A percentile compares a stretch with the other conserved stretches of the same genome.
phyloP scores from a whole-genome alignment of 345 rosid genomes.

The Corymbia maculata region DNA sequence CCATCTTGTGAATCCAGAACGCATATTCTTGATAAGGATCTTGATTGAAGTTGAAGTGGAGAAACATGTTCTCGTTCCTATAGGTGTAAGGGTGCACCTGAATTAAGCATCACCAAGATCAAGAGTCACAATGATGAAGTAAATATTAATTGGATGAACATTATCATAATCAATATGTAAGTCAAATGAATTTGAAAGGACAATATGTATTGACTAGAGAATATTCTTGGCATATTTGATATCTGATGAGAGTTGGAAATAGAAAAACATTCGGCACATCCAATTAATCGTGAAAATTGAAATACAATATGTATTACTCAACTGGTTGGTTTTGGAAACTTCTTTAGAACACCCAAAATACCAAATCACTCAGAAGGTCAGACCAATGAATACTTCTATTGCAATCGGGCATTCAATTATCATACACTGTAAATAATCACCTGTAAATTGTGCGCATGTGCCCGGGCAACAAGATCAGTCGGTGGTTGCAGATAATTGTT shows the following conservation, averaged over 20 bases:
- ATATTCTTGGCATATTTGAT: not conserved
- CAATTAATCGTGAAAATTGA: not conserved
- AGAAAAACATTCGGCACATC: not conserved
- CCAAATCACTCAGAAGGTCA: not conserved
- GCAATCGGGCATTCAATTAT: not conserved
- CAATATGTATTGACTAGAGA: not conserved
- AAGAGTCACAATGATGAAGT: not conserved
- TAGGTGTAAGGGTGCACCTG: constrained; percentile 95
- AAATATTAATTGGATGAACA: not conserved
- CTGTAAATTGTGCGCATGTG: constrained; percentile 75
- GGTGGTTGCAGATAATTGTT: constrained; percentile 50
- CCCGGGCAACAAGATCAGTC: constrained; percentile 82
- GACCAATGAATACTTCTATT: not conserved
- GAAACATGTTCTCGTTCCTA: constrained; percentile 51
- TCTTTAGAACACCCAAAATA: not conserved
- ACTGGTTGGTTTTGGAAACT: not conserved
- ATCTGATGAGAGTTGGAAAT: not conserved
- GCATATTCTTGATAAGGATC: constrained; percentile 67
- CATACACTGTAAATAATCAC: constrained; percentile 12
- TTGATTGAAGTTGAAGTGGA: constrained; percentile 60
- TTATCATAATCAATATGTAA: too few species aligned
- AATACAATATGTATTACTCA: not conserved
- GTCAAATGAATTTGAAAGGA: not conserved
- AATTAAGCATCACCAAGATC: not conserved
- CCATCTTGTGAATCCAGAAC: constrained; percentile 70